Evolutionary conservation across 495 filamentous ascomycete genomes (phyloP), one percentile per base, ranked within the genome.

Genomic region (Rostrohypoxylon terebratum): DNA sequence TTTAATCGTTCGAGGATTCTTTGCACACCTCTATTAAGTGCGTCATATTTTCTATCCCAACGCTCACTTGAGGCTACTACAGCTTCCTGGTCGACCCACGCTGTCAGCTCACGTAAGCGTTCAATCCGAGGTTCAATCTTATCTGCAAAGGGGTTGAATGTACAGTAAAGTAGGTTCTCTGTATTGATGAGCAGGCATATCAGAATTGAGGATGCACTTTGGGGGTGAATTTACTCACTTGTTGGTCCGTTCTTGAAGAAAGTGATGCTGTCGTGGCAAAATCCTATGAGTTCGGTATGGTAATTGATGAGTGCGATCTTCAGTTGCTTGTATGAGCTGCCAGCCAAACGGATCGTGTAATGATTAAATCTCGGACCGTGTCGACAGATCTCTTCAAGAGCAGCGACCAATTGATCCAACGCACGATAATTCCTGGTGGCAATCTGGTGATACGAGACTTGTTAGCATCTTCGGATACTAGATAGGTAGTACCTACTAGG

Each of bases 221-320:
- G 3, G 16, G 16, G 6, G 5, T 9, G 25, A 13, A 50, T 8
- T 16, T 54, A 5, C 50, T 54, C 25, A 54, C 50, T 54, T 33
- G 31, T 54, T 11, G 50, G 50, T 14, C 25, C 25, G n/a, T 11
- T 13, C n/a, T 13, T 10, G 25, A 54, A 54, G 25, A 54, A 54
- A 7, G 25, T 33, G 11, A 54, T 31, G 50, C 50, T 54, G n/a
- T 54, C 50, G 50, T 54, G 50, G 25, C 50, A 54, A 25, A 54
- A 33, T 6, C 50, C 50, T 7, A 54, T 54, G 25, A 54, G 50
- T 54, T 54, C 50, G 16, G 50, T 31, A 13, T 54, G 23, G 8
- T 54, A 54, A 6, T 33, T 16, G 11, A 54, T 14, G 16, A 54
- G 50, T 4, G 50, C 50, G 2, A 33, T 14, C 25, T 31, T 31